Conservation (phyloP, 352 stramenopile species). For the Phytophthora sojae region DNA sequence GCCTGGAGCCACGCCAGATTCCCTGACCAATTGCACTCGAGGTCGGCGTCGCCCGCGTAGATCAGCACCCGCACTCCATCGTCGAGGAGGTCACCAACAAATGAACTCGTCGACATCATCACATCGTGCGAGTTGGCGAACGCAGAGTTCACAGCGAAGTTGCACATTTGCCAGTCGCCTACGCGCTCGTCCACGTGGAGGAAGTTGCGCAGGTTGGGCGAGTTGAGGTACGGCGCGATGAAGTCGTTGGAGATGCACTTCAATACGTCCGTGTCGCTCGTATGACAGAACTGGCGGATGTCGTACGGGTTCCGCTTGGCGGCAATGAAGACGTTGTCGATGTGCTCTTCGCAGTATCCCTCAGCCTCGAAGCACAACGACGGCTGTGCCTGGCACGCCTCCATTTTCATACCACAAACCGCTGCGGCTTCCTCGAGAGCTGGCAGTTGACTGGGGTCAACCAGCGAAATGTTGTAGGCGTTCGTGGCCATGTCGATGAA, state of each 20-base stretch:
- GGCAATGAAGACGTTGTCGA: constrained; percentile 26
- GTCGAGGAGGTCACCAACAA: constrained; percentile 89
- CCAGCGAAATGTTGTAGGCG: constrained; percentile 62
- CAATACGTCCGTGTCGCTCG: constrained; percentile 47
- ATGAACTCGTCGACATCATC: constrained; percentile 90
- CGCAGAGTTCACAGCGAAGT: constrained; percentile 88
- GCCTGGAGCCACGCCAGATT: constrained; percentile 94
- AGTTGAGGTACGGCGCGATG: constrained; percentile 67
- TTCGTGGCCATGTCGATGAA: constrained; percentile 70
- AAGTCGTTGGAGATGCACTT: constrained; percentile 71
- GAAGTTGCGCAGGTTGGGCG: constrained; percentile 45
- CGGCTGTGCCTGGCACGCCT: constrained; percentile 47
- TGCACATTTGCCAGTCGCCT: constrained; percentile 90
- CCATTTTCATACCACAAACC: constrained; percentile 45
- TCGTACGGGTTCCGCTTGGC: constrained; percentile 66
- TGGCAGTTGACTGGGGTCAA: constrained; percentile 46
- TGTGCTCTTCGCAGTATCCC: constrained; percentile 41
- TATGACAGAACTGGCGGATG: constrained; percentile 54
- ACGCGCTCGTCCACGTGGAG: constrained; percentile 51
- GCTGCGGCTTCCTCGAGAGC: constrained; percentile 43
- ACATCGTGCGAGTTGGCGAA: constrained; percentile 92
- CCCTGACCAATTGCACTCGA: constrained; percentile 97
- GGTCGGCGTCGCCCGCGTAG: constrained; percentile 96
- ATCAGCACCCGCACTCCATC: constrained; percentile 89
- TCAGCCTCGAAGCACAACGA: constrained; percentile 47